Evolutionary conservation across 2,329 filamentous ascomycete species (phyloP).

Genomic region (Dothiorella sarmentorum): DNA sequence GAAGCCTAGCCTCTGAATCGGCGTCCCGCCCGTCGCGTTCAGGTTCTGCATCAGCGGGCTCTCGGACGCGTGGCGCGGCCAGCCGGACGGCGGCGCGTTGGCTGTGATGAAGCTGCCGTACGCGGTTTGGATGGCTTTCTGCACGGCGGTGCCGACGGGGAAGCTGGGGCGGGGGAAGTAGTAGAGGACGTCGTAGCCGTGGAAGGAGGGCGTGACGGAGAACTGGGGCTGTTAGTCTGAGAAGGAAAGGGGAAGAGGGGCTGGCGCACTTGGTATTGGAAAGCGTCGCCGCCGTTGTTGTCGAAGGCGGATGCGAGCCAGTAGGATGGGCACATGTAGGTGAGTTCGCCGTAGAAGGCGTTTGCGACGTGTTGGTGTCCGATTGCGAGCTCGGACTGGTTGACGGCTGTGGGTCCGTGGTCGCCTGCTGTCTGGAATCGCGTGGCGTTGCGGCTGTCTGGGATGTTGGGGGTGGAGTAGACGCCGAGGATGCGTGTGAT

Average conservation of each 20-base stretch:
- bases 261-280: not conserved
- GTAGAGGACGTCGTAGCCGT: constrained; percentile 22
- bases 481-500: constrained; percentile 39
- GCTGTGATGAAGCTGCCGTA: too few relatives aligned
- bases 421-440: constrained; percentile 33
- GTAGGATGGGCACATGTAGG: constrained; percentile 56
- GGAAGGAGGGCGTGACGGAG: constrained; percentile 23
- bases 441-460: constrained; percentile 23
- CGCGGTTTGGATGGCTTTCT: too few relatives aligned
- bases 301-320: constrained; percentile 43
- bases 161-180: too few relatives aligned
- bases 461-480: constrained; percentile 34
- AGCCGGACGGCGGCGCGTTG: too few relatives aligned
- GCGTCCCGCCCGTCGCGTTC: too few relatives aligned
- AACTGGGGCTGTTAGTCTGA: constrained; percentile 26
- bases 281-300: constrained; percentile 37
- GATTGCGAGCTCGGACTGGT: constrained; percentile 47
- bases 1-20: too few relatives aligned
- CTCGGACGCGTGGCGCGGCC: too few relatives aligned
- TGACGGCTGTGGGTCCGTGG: constrained; percentile 47
- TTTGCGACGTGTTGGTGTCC: constrained; percentile 55
- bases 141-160: too few relatives aligned
- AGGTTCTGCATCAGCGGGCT: too few relatives aligned
- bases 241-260: not conserved
- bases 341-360: constrained; percentile 55